Evolutionary conservation across 192 early-diverging fungal genomes (phyloP), one percentile per base, ranked within the genome.

Genomic region (Linnemannia hyalina): DNA sequence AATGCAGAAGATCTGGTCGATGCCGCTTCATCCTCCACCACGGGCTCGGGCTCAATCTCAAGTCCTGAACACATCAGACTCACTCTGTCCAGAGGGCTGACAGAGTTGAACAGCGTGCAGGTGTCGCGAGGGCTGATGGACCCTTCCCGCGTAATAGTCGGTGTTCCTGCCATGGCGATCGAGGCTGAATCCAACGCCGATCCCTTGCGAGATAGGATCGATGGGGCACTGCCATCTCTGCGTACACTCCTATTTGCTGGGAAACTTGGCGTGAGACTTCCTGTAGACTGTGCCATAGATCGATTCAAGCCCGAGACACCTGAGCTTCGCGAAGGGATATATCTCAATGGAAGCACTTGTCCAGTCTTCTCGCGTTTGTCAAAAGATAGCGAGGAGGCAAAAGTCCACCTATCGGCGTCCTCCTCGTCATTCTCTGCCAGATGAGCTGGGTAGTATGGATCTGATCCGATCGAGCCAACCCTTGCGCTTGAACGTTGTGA

Each of bases 11-110:
- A 57, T 22, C 49, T 52, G 16, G 49, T 52, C 1, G 55, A 18
- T 23, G 26, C 52, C 5, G 47, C 78, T 8, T 80, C 78, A 6
- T 74, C 55, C 10, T 10, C 74, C 32, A 40, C 55, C 10, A 42
- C 36, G 10, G 55, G 55, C 40, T 63, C 36, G 6, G 74, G 41
- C 32, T 57, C 73, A 40, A 47, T n/a, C 22, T 83, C 82, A 20
- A 75, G n/a, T 18, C 70, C 75, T 9, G 77, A 76, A 35, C 86
- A 88, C 63, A 91, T 73, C 16, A 89, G 47, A 22, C 87, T 89
- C 7, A 91, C 73, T 23, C 76, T 73, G 42, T 91, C 90, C 55
- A 91, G 44, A 1, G 90, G 90, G 72, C 90, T 91, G 40, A 87
- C 87, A 46, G 88, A 87, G 35, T 88, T 81, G 36, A 89, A 89